phyloP scores from a whole-genome alignment of 2,329 filamentous ascomycete genomes.

The Rhynchosporium agropyri region DNA sequence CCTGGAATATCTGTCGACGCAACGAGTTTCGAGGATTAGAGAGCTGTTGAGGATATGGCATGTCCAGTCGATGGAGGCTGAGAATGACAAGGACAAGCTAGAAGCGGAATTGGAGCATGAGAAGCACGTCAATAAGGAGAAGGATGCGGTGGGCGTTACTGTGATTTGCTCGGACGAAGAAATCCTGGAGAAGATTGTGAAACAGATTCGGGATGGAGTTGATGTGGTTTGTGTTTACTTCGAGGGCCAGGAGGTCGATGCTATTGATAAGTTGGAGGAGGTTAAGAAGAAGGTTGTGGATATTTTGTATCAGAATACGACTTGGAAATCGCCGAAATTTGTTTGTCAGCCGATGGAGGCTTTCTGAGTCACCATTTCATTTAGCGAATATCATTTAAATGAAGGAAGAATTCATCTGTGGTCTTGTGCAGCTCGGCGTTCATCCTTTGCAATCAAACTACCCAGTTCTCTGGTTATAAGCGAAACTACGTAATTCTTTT shows the following conservation, averaged over 20 bases:
- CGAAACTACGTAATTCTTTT: neutral
- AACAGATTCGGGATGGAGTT: neutral
- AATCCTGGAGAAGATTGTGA: neutral
- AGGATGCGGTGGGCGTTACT: neutral
- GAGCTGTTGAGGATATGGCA: neutral
- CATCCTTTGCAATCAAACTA: too few relatives aligned
- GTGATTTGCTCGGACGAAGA: neutral
- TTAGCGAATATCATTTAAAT: neutral
- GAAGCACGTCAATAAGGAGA: neutral
- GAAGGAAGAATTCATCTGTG: neutral
- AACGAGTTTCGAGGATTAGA: neutral
- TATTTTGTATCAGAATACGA: neutral
- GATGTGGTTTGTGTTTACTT: neutral
- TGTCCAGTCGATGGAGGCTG: neutral
- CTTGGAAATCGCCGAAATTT: neutral
- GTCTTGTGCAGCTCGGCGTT: too few relatives aligned
- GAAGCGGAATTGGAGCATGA: neutral
- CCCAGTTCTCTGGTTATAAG: too few relatives aligned
- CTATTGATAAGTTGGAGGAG: neutral
- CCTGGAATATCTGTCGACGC: neutral
- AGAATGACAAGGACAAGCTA: neutral
- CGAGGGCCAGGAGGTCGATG: conserved; percentile 11
- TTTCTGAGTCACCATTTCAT: neutral
- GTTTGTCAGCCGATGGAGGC: conserved; percentile 8
- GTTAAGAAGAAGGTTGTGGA: neutral